A percentile compares a stretch with the other conserved stretches of the same genome.
These are phyloP conservation scores for Vigna trinervia DNA, from an alignment of 306 rosid genomes.

Conservation along the genomic window DNA sequence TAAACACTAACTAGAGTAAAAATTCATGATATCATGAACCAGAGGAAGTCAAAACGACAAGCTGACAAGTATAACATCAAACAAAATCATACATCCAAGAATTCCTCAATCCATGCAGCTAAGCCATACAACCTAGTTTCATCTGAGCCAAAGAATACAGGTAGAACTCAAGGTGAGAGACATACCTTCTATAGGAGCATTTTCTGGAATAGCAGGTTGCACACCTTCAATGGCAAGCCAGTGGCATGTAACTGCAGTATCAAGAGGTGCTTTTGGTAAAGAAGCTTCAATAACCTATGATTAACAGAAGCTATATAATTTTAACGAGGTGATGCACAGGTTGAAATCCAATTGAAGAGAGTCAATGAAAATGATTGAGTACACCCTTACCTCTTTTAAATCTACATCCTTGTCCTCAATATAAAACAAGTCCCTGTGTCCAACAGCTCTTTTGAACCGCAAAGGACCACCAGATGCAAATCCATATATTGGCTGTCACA, in stretches of 20 bases:
- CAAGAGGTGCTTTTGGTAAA: slow-evolving; percentile 80
- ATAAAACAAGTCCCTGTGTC: slow-evolving; percentile 89
- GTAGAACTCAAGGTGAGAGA: slow-evolving; percentile 28
- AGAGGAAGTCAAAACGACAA: slow-evolving; percentile 22
- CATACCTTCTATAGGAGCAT: slow-evolving; percentile 74
- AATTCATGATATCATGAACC: slow-evolving; percentile 1
- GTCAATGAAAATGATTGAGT: slow-evolving; percentile 21
- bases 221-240: slow-evolving; percentile 98
- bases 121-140: slow-evolving; percentile 22
- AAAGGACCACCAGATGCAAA: slow-evolving; percentile 84
- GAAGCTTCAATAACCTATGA: slow-evolving; percentile 80
- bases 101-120: too few relatives aligned
- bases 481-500: slow-evolving; percentile 82
- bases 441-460: slow-evolving; percentile 84
- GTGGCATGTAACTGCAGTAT: slow-evolving; percentile 68
- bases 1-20: slow-evolving; percentile 5
- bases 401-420: slow-evolving; percentile 93
- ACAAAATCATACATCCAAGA: slow-evolving; percentile 7
- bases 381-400: slow-evolving; percentile 76
- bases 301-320: slow-evolving; percentile 31
- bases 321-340: slow-evolving; percentile 27
- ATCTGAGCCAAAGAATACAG: slow-evolving; percentile 8
- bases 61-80: slow-evolving; percentile 19
- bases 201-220: slow-evolving; percentile 90
- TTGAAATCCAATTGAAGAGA: slow-evolving; percentile 32